phyloP scores from a whole-genome alignment of 495 filamentous ascomycete genomes.

The Rhypophila decipiens region DNA sequence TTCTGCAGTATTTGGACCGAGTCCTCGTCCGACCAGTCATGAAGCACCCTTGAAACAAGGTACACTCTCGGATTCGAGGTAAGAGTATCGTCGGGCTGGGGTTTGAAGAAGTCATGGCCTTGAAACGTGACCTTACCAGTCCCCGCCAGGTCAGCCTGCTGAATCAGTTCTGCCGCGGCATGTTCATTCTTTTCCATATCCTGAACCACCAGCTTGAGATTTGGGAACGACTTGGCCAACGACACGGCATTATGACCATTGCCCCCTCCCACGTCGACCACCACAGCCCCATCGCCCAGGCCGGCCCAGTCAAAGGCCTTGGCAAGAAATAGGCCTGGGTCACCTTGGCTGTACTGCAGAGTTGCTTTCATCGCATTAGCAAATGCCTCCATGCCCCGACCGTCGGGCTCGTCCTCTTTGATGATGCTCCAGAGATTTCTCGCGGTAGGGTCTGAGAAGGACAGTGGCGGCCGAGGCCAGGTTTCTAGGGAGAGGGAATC shows the following conservation, averaged over 20 bases:
- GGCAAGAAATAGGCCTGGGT: not conserved
- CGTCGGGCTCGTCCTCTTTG: conserved; percentile 3
- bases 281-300: not conserved
- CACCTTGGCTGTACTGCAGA: not conserved
- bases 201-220: conserved; percentile 3
- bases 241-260: conserved; percentile 1
- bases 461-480: not conserved
- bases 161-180: not conserved
- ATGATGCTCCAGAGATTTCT: conserved; percentile 4
- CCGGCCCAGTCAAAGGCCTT: conserved; percentile 3
- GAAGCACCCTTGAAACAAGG: conserved; percentile 4
- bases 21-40: conserved; percentile 7
- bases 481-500: not conserved
- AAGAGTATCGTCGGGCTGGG: too few relatives aligned
- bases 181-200: conserved; percentile 2
- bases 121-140: not conserved
- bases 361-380: not conserved
- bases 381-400: conserved; percentile 2
- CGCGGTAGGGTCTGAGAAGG: not conserved
- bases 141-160: not conserved
- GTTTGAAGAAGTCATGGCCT: conserved; percentile 5
- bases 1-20: not conserved
- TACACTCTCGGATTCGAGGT: not conserved
- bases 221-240: not conserved
- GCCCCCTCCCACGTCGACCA: conserved; percentile 7